Conservation (phyloP, 352 stramenopile species). For the Phytophthora aleatoria region DNA sequence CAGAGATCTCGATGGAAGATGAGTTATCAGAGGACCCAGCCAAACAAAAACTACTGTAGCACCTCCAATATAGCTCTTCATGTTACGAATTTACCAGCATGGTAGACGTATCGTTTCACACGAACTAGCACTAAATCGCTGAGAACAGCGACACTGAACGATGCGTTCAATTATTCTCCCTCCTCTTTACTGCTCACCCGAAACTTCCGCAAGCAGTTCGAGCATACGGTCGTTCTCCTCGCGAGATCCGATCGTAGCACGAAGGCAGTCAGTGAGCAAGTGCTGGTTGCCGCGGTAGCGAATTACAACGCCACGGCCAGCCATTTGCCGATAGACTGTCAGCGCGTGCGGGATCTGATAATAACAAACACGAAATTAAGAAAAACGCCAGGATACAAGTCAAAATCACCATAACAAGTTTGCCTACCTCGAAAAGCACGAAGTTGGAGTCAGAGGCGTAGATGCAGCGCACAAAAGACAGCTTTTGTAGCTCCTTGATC, state of each 20-base stretch:
- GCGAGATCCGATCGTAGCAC: constrained; percentile 93
- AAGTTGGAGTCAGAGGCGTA: constrained; percentile 98
- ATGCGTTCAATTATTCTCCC: background rate
- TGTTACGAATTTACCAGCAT: background rate
- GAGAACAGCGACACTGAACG: constrained; percentile 6
- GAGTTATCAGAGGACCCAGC: too few relatives aligned
- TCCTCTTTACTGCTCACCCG: constrained; percentile 46
- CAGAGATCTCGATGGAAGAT: background rate
- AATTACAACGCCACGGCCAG: constrained; percentile 94
- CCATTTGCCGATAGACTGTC: constrained; percentile 95
- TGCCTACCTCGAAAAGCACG: constrained; percentile 93
- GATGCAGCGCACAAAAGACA: constrained; percentile 94
- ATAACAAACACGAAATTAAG: constrained; percentile 17
- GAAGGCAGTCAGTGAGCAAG: constrained; percentile 94
- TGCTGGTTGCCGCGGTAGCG: constrained; percentile 97
- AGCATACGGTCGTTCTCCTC: constrained; percentile 96
- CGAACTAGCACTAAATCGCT: constrained; percentile 2
- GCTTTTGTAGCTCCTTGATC: constrained; percentile 74
- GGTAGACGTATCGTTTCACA: background rate
- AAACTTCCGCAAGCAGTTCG: constrained; percentile 74
- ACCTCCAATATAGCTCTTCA: background rate
- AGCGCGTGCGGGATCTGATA: constrained; percentile 85
- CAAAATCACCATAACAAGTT: background rate
- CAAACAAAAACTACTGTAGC: background rate
- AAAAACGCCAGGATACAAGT: constrained; percentile 10